Percentiles rank a stretch among this genome's conserved stretches.
phyloP scores from a whole-genome alignment of 2,329 filamentous ascomycete species.

The Hymenoscyphus fraxineus region DNA sequence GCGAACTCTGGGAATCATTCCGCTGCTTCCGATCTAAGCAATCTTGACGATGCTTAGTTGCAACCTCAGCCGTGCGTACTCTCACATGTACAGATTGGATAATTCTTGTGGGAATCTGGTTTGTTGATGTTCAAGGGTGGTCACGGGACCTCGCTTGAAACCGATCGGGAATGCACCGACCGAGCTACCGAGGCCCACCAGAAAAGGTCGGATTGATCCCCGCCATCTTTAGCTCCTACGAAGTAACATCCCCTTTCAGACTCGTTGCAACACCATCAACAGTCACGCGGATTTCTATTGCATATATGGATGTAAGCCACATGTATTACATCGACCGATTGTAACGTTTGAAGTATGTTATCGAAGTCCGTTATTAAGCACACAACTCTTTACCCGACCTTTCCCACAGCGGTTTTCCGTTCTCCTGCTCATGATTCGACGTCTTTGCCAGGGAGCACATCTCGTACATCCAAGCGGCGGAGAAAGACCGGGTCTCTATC shows the following conservation, averaged over 20 bases:
- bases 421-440: not conserved
- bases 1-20: too few relatives aligned
- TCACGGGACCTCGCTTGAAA: conserved; percentile 1
- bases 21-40: too few relatives aligned
- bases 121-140: not conserved
- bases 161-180: not conserved
- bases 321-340: not conserved
- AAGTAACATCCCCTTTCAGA: not conserved
- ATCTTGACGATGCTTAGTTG: too few relatives aligned
- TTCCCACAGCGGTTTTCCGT: not conserved
- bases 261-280: not conserved
- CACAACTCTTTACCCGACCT: not conserved
- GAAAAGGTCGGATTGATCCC: not conserved
- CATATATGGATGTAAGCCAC: not conserved
- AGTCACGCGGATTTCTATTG: not conserved
- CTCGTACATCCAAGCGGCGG: not conserved
- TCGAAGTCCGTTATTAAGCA: not conserved
- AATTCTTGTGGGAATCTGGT: not conserved
- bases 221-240: not conserved
- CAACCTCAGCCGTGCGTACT: too few relatives aligned
- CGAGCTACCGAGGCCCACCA: not conserved
- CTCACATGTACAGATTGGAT: too few relatives aligned
- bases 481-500: conserved; percentile 1
- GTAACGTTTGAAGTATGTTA: not conserved
- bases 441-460: not conserved